Percentiles rank a stretch among this genome's conserved stretches.
Evolutionary conservation across 2,329 filamentous ascomycete genomes (phyloP).

Genomic region (Aspergillus fructus): DNA sequence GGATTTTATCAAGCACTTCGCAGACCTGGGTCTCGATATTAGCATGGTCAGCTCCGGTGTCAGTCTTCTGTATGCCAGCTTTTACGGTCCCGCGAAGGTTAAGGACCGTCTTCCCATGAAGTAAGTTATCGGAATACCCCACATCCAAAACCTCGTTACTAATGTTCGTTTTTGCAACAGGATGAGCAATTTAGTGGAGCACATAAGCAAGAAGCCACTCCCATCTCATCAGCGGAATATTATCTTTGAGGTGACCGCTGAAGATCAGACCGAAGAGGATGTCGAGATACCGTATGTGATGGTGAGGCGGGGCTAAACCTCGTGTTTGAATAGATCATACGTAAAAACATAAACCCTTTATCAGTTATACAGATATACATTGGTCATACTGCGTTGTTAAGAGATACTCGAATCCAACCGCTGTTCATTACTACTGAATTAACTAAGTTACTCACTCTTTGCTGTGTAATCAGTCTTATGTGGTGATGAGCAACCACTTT

Average conservation of each 20-base stretch:
- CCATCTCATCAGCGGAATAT: constrained; percentile 91
- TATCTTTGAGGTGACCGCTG: constrained; percentile 93
- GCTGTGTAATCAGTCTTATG: not conserved
- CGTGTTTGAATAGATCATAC: not conserved
- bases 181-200: constrained; percentile 83
- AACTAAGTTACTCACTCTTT: not conserved
- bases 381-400: not conserved
- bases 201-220: constrained; percentile 87
- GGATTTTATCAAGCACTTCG: constrained; percentile 80
- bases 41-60: constrained; percentile 98
- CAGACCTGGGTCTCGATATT: constrained; percentile 74
- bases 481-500: constrained; percentile 9
- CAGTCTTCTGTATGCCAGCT: constrained; percentile 88
- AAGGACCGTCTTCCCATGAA: constrained; percentile 76
- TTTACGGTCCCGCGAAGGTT: constrained; percentile 79
- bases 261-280: constrained; percentile 85
- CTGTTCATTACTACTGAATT: not conserved
- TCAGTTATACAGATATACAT: constrained; percentile 2
- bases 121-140: constrained; percentile 47
- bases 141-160: constrained; percentile 17
- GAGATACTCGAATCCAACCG: not conserved
- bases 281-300: constrained; percentile 97
- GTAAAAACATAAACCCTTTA: not conserved
- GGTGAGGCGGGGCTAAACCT: constrained; percentile 57
- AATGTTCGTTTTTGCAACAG: constrained; percentile 48